These are phyloP conservation scores for Themeda triandra DNA, from an alignment of 176 grass and related monocot genomes.

Conservation along the genomic window DNA sequence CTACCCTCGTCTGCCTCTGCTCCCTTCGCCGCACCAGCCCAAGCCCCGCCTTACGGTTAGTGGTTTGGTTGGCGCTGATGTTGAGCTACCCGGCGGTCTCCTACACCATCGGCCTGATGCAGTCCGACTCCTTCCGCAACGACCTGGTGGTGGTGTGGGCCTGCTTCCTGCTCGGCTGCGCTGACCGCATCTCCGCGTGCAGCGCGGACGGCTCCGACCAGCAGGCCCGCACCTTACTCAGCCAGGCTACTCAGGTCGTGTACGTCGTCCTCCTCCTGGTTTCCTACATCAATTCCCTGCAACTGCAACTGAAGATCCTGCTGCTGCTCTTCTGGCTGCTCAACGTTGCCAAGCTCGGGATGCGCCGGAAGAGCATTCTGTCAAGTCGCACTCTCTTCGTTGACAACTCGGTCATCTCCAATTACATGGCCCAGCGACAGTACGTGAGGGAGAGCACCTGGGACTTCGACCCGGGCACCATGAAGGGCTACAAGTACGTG, in stretches of 20 bases:
- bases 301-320: neutral
- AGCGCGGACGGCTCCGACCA: neutral
- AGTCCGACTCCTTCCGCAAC: slow-evolving; percentile 1
- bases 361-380: neutral
- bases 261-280: neutral
- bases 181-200: neutral
- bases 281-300: neutral
- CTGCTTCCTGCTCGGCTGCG: slow-evolving; percentile 18
- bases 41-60: neutral
- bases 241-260: neutral
- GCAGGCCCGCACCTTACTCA: neutral
- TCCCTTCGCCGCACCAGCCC: neutral
- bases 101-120: slow-evolving; percentile 21
- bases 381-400: neutral
- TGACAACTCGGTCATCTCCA: neutral
- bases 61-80: neutral
- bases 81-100: slow-evolving; percentile 19
- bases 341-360: neutral
- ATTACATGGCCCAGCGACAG: neutral
- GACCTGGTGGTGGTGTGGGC: neutral
- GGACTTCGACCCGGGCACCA: neutral
- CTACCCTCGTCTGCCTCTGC: neutral
- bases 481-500: slow-evolving; percentile 7
- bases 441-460: neutral
- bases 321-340: neutral